These are phyloP conservation scores for Brassica napus DNA, from an alignment of 345 rosid species.

Conservation along the genomic window Da-Ae NC_063447.1:13583501-13584000, in stretches of 20 bases:
- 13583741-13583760: no score
- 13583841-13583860: neutral
- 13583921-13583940: neutral
- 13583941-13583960: neutral
- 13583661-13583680: slow-evolving; percentile 73
- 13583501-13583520: no score
- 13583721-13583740: slow-evolving; percentile 51
- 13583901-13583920: neutral
- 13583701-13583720: slow-evolving; percentile 41
- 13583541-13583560: no score
- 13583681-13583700: slow-evolving; percentile 47
- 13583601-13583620: no score
- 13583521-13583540: no score
- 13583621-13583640: no score
- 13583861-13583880: neutral
- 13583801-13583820: neutral
- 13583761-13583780: no score
- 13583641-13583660: slow-evolving; percentile 41
- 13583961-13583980: no score
- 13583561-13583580: no score
- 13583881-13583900: neutral
- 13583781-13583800: neutral
- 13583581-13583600: no score
- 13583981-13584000: neutral
- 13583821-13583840: neutral